These are phyloP conservation scores for Boletus patriciae DNA, from an alignment of 768 basidiomycete genomes.

Conservation along the genomic window DNA sequence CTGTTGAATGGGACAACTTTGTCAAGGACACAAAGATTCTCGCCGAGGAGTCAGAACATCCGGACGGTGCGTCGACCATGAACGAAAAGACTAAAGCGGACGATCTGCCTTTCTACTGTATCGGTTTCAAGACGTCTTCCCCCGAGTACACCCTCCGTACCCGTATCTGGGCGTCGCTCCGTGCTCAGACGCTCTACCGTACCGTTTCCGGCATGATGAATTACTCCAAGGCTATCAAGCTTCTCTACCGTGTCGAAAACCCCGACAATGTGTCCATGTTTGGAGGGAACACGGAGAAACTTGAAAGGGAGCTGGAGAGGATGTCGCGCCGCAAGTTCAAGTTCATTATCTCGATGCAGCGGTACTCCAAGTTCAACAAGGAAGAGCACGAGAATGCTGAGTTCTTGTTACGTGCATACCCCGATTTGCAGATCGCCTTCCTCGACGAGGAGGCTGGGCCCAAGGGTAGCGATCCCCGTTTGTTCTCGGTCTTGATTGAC, in stretches of 20 bases:
- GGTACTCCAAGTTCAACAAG: constrained; percentile 98
- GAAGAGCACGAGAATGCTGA: constrained; percentile 99
- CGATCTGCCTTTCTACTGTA: constrained; percentile 98
- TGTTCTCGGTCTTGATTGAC: constrained; percentile 94
- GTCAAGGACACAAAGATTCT: constrained; percentile 99
- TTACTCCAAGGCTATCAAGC: constrained; percentile 99
- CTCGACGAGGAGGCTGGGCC: constrained; percentile 93
- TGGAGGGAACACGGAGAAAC: constrained; percentile 92
- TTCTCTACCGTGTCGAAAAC: constrained; percentile 97
- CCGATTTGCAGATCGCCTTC: constrained; percentile 97
- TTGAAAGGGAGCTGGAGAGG: constrained; percentile 93
- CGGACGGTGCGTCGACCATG: constrained; percentile 48
- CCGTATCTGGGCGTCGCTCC: constrained; percentile 98
- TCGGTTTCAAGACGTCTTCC: constrained; percentile 98
- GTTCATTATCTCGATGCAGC: constrained; percentile 97
- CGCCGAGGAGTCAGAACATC: constrained; percentile 77
- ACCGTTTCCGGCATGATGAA: constrained; percentile 99
- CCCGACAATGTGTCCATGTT: constrained; percentile 96
- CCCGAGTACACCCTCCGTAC: constrained; percentile 99
- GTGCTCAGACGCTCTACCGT: constrained; percentile 96
- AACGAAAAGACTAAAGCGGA: constrained; percentile 87
- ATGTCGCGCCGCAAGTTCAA: constrained; percentile 99
- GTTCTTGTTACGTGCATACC: constrained; percentile 95
- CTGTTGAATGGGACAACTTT: constrained; percentile 99
- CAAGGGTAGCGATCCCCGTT: constrained; percentile 81